Evolutionary conservation across 345 rosid species (phyloP), one percentile per base, ranked within the genome.

Genomic region (Reutealis trisperma): DNA sequence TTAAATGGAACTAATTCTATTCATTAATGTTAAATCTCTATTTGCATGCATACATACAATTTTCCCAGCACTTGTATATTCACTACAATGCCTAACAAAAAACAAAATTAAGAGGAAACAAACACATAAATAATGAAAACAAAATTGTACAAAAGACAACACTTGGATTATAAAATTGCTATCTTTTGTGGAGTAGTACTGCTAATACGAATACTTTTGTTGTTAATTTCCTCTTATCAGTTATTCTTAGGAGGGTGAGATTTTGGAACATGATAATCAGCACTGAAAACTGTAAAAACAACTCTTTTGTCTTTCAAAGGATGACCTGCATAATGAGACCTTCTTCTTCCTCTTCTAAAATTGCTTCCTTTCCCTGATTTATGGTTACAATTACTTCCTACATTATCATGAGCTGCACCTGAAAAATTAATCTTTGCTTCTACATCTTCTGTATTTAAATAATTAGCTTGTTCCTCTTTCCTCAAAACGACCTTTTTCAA

Each of bases 201-300:
- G 3, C 3, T 34, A 34, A 34, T 34, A 34, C 3, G 1, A 34
- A 0, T 34, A 34, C 37, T 34, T 2, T 34, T 34, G 37, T 34
- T 34, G 37, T 34, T 34, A 34, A 34, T 34, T 22, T 22, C 18
- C 21, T 14, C 21, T 6, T 18, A 4, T 83, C 82, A 87, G 71
- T 89, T 89, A 73, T 87, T 84, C 78, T 71, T 86, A 30, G 93
- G 90, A 34, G 89, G 88, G 54, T 89, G 93, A 51, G 87, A 68
- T 78, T 63, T 87, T 41, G 93, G 89, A 49, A 71, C 73, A 62
- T 79, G 80, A 85, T 89, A 89, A 78, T 87, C 90, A 54, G 93
- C 85, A 67, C 79, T 86, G 61, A 89, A 89, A 61, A 88, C 81
- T 22, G 87, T 83, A 64, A 87, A 81, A 64, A 82, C 79, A 0